Percentiles rank a stretch among this genome's conserved stretches.
Conservation (phyloP, 2,329 filamentous ascomycete genomes). For the Aspergillus pseudoglaucus region DNA sequence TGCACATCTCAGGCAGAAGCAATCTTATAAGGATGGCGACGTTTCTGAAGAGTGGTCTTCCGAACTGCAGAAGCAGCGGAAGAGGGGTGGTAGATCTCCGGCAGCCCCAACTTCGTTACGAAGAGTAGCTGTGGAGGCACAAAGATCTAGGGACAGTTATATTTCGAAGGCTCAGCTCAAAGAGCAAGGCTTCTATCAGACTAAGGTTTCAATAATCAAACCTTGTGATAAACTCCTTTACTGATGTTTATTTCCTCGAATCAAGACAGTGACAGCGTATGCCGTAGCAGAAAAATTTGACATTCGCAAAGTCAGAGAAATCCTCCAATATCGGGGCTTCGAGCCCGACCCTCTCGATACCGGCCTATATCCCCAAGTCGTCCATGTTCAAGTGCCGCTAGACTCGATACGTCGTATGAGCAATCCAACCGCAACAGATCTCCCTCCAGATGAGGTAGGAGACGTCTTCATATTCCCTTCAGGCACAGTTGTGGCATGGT, state of each 20-base stretch:
- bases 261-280: conserved; percentile 54
- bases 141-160: conserved; percentile 52
- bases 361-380: conserved; percentile 58
- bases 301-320: conserved; percentile 50
- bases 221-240: background rate
- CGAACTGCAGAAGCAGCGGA: conserved; percentile 35
- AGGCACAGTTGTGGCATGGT: conserved; percentile 89
- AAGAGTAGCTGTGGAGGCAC: conserved; percentile 78
- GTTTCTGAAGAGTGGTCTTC: conserved; percentile 7
- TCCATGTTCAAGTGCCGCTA: conserved; percentile 51
- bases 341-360: conserved; percentile 57
- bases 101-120: conserved; percentile 68
- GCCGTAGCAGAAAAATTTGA: conserved; percentile 64
- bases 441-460: conserved; percentile 50
- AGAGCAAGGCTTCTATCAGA: conserved; percentile 30
- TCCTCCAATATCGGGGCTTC: conserved; percentile 54
- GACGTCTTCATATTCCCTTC: conserved; percentile 96
- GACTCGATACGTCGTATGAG: conserved; percentile 40
- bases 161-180: conserved; percentile 40
- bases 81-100: conserved; percentile 45
- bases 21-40: conserved; percentile 12
- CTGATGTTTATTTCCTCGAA: conserved; percentile 3
- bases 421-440: conserved; percentile 33
- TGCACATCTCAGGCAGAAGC: conserved; percentile 44
- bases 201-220: conserved; percentile 24